Evolutionary conservation across 2,329 filamentous ascomycete species (phyloP), one percentile per base, ranked within the genome.

Genomic region (Coniella lustricola): DNA sequence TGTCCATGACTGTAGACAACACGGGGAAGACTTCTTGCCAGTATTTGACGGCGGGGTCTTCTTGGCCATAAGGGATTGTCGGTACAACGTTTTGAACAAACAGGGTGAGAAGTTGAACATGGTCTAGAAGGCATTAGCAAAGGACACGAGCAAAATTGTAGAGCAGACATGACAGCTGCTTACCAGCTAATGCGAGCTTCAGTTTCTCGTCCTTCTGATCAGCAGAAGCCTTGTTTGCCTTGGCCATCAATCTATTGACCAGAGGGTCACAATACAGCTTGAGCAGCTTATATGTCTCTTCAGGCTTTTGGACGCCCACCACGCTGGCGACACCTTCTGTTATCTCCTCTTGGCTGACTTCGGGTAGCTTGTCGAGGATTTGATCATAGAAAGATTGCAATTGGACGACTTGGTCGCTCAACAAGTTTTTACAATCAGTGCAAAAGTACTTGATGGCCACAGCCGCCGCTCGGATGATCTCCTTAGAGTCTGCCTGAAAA

Each of bases 391-490:
- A 98, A 3, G 82, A 78, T 65, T 98, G 93, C 14, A 98, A 75
- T 59, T 95, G 88, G 8, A 83, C 67, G 32, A 95, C 87, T 63
- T 95, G 90, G 4, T 79, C 82, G 56, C 88, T 86, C 20, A 98
- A 77, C 32, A 95, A 75, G 60, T 89, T 82, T 57, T 86, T 89
- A 72, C 93, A 98, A 67, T 98, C 93, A 13, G 85, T 90, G 62
- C 94, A 97, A 68, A 98, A 90, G 72, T 93, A 98, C 60, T 94
- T 95, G 72, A 98, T 90, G 2, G 93, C 86, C 66, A 97, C 81
- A 5, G 93, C 93, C 16, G 93, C 88, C 17, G 91, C 93, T 54
- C 90, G 82, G 34, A 95, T 79, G 48, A 98, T 90, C 62, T 98
- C 94, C 60, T 85, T 87, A 0, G 90, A 95, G 36, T 83, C 81